Evolutionary conservation across 2,329 filamentous ascomycete species (phyloP), one percentile per base, ranked within the genome.

Genomic region (Pseudohalonectria lignicola): DNA sequence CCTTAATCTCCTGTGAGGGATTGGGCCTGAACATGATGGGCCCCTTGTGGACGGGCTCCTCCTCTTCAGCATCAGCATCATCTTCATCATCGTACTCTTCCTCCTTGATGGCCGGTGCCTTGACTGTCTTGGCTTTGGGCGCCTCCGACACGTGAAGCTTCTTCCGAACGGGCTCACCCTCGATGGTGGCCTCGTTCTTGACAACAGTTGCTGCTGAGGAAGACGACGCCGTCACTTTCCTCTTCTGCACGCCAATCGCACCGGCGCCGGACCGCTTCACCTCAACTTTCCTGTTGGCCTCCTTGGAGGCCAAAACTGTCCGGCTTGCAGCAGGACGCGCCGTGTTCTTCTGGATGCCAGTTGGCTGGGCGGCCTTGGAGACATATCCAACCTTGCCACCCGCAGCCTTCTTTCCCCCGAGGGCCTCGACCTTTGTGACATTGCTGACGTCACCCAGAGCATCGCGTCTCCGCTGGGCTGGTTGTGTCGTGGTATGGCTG

Each of bases 371-470:
- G 41, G 81, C 76, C 65, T 95, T 94, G 34, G 86, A 86, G 30
- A 86, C 74, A 20, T 88, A 66, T 40, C 79, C 79, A 41, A 64
- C 64, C 63, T 87, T 82, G 54, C 67, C 69, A 30, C 67, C 57
- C 33, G 68, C 63, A 70, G 94, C 94, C 71, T 93, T 94, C 12
- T 26, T 26, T 7, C 23, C 12, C 48, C 71, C 76, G 40, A 85
- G 82, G 5, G 62, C 69, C 39, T 85, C 83, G 34, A 73, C 72
- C 61, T 95, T 96, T 51, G 78, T 78, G 46, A 94, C 82, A 64
- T 98, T 98, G 74, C 87, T 96, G 50, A 95, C 83, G 66, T 98
- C 92, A 41, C 85, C 87, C 28, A 98, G 74, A 35, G 86, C 88
- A 51, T 82, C 76, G 55, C 92, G 86, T 66, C 84, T 92, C 54